Evolutionary conservation across 306 rosid species (phyloP).

Genomic region (Biancaea sappan): DNA sequence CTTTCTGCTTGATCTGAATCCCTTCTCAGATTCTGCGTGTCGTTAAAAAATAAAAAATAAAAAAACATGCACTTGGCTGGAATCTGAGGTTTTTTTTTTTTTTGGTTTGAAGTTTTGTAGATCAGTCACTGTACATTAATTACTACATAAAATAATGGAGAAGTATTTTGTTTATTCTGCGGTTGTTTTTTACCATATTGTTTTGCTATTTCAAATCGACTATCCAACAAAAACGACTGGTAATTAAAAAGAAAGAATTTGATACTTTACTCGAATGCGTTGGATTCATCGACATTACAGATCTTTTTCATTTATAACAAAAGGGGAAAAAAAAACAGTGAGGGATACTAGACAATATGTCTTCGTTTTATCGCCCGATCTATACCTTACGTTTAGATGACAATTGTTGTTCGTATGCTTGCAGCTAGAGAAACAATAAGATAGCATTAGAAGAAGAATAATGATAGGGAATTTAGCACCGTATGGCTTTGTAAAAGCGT

Average conservation of each 20-base stretch:
- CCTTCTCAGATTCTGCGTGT: conserved; percentile 2
- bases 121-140: not conserved
- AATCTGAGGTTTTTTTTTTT: no score
- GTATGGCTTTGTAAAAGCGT: no score
- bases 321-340: no score
- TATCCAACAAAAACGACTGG: not conserved
- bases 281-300: not conserved
- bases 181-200: not conserved
- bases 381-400: no score
- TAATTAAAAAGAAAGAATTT: not conserved
- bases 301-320: not conserved
- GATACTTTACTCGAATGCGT: conserved; percentile 5
- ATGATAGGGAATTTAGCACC: no score
- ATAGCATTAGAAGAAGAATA: no score
- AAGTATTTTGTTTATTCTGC: not conserved
- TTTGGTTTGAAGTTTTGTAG: not conserved
- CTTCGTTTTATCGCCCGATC: no score
- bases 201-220: not conserved
- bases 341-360: no score
- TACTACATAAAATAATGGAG: not conserved
- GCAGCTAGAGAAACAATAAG: no score
- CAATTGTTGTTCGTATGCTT: no score
- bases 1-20: conserved; percentile 18
- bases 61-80: conserved; percentile 13
- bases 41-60: not conserved